A percentile compares a stretch with the other conserved stretches of the same genome.
Evolutionary conservation across 2,329 filamentous ascomycete species (phyloP).

Genomic region (Phialophora macrospora): DNA sequence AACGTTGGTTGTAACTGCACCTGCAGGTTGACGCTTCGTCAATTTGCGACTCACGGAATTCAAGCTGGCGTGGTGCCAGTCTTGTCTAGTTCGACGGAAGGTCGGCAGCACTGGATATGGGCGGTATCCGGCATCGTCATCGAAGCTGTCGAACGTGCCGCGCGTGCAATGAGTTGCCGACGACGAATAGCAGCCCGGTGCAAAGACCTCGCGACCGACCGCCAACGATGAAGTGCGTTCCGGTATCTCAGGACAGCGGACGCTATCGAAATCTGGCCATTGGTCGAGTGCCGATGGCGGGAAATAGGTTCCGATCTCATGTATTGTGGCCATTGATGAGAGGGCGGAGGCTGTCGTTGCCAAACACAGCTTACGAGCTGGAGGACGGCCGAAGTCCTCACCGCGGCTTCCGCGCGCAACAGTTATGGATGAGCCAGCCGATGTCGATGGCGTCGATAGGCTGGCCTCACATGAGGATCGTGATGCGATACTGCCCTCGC

Average conservation of each 20-base stretch:
- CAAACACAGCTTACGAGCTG: not conserved
- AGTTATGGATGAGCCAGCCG: not conserved
- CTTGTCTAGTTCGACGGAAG: conserved; percentile 5
- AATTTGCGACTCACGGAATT: not conserved
- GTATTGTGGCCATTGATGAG: conserved; percentile 4
- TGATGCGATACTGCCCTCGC: not conserved
- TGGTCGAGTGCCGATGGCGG: conserved; percentile 15
- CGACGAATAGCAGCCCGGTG: not conserved
- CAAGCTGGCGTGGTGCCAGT: conserved; percentile 7
- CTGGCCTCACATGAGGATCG: not conserved
- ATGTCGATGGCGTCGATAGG: not conserved
- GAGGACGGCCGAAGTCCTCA: not conserved
- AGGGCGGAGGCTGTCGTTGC: not conserved
- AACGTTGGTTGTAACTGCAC: not conserved
- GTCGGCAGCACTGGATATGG: not conserved
- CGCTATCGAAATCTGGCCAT: conserved; percentile 19
- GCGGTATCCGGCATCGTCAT: not conserved
- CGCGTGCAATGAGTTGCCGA: not conserved
- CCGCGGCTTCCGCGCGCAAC: no score
- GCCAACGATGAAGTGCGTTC: not conserved
- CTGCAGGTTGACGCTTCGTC: conserved; percentile 4
- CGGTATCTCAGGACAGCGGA: not conserved
- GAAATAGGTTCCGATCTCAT: not conserved
- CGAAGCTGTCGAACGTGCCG: not conserved
- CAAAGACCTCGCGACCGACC: not conserved